A percentile compares a stretch with the other conserved stretches of the same genome.
Conservation (phyloP, 2,329 filamentous ascomycete genomes). For the Colletotrichum sp. region DNA sequence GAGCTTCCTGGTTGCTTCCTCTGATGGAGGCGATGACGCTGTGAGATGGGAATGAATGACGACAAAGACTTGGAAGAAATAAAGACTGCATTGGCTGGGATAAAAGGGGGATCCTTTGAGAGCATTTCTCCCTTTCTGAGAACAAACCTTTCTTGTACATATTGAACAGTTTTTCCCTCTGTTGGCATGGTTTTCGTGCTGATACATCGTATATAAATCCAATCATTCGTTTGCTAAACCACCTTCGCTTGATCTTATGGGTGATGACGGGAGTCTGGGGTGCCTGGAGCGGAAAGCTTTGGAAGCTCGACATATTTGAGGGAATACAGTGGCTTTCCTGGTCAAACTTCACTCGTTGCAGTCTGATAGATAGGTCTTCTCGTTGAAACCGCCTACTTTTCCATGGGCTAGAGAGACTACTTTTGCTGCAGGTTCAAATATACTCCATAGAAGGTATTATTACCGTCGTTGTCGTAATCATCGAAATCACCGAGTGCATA, state of each 20-base stretch:
- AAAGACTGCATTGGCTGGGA: neutral
- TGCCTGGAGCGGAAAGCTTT: accelerated
- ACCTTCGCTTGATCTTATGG: neutral
- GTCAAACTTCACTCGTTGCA: neutral
- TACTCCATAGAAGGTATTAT: neutral
- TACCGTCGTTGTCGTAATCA: neutral
- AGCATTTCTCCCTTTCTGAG: neutral
- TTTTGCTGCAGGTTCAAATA: neutral
- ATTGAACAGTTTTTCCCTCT: neutral
- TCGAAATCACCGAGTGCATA: neutral
- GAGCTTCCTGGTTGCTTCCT: neutral
- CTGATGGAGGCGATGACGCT: neutral
- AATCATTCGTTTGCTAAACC: slow-evolving; percentile 9
- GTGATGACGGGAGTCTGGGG: neutral
- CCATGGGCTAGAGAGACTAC: neutral
- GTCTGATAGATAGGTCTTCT: neutral
- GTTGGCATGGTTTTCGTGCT: neutral
- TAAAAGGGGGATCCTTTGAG: slow-evolving; percentile 1
- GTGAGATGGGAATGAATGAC: neutral
- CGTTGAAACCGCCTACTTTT: neutral
- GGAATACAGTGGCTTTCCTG: neutral
- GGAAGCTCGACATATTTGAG: accelerated
- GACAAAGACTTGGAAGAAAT: neutral
- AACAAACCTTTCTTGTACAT: slow-evolving; percentile 15
- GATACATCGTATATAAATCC: slow-evolving; percentile 15